Base-by-base conservation (phyloP, 139 green algal genomes). In the Prasinococcaceae sp. region DNA sequence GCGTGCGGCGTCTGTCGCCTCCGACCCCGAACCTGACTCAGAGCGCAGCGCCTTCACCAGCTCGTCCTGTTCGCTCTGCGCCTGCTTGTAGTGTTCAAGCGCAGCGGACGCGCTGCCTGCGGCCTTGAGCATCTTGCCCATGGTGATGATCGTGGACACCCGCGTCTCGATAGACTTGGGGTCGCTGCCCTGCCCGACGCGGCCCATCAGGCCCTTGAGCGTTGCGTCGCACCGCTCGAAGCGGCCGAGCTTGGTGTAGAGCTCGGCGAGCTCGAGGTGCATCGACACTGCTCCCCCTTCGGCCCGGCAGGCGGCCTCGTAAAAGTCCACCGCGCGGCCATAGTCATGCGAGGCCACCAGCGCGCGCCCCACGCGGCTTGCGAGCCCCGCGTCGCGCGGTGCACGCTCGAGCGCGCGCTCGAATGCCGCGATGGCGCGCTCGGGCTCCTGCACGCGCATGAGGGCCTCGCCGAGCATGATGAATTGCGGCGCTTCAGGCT, bases 401-500 rank as follows among this genome's bases (percentile, higher is more conserved):
- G 78, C 63, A 40, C 55, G 62, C 42, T 69, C 58, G 24, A 84
- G 56, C 6, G 78, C 78, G 2, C 19, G 30, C 59, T 85, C 72
- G 45, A 82, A 80, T 1, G 77, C 72, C 4, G 43, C 24, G 39
- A 82, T 61, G 8, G 79, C 80, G 47, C 69, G 73, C 45, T 81
- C 77, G 22, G 76, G 77, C 66, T 89, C 79, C 46, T 79, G 76
- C 23, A 87, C 83, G 39, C 71, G 62, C 63, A 89, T 68, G 47
- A 82, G 77, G 1, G 80, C 80, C 40, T 85, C 79, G 6, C 70
- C 80, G 26, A 86, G 64, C 68, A 83, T 70, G 57, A 74, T 74
- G 52, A 77, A 77, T 1, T 61, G 64, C 53, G 83, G 68, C 44
- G 69, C 76, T 58, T 78, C 67, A 12, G 38, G 53, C 8, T 63